A percentile compares a stretch with the other conserved stretches of the same genome.
Conservation (phyloP, 352 stramenopile species). For the Phytophthora tentaculata region DNA sequence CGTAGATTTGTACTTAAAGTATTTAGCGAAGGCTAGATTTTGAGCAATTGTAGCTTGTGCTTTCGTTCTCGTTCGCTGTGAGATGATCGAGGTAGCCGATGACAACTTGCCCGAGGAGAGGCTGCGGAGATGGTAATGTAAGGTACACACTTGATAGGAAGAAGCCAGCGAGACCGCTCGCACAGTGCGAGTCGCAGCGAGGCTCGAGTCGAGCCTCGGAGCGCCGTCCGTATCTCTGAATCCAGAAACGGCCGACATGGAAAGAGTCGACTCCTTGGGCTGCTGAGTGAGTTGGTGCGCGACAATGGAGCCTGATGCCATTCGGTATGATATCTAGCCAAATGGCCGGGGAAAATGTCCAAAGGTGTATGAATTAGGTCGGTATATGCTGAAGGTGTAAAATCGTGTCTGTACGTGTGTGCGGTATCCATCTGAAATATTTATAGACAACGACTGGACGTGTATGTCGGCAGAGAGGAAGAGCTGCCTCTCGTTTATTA, state of each 20-base stretch:
- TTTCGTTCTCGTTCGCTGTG: not conserved
- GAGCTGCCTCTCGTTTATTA: too few relatives aligned
- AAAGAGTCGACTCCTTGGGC: not conserved
- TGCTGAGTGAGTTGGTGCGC: not conserved
- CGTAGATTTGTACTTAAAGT: not conserved
- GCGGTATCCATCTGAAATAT: too few relatives aligned
- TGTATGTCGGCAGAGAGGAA: too few relatives aligned
- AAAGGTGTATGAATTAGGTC: too few relatives aligned
- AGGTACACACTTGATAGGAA: conserved; percentile 13
- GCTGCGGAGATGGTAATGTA: conserved; percentile 2
- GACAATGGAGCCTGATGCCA: too few relatives aligned
- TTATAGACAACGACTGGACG: too few relatives aligned
- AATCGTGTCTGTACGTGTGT: too few relatives aligned
- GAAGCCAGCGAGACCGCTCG: conserved; percentile 17
- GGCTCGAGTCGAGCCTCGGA: conserved; percentile 8
- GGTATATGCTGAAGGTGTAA: too few relatives aligned
- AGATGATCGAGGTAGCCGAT: conserved; percentile 3
- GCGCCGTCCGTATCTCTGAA: conserved; percentile 31
- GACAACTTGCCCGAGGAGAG: not conserved
- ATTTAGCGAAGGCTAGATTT: not conserved
- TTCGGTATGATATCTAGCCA: conserved; percentile 26
- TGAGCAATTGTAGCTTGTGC: not conserved
- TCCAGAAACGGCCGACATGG: conserved; percentile 27
- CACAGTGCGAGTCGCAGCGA: too few relatives aligned
- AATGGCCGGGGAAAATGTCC: too few relatives aligned